phyloP scores from a whole-genome alignment of 202 grass and related monocot species.

The Carex sylvatica region DNA sequence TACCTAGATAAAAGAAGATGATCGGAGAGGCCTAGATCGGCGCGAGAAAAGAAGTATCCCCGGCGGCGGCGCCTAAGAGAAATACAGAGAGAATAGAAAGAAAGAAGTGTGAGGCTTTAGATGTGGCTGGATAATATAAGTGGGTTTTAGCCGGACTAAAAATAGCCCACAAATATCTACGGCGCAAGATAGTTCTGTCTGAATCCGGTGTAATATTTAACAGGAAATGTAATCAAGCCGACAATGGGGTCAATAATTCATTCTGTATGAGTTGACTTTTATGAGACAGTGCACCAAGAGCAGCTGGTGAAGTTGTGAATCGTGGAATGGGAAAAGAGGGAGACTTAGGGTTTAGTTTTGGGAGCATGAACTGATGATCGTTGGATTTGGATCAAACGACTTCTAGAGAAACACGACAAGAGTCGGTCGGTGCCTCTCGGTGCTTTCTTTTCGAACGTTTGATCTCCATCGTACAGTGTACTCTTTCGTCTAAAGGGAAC shows the following conservation, averaged over 20 bases:
- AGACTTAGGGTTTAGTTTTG: constrained; percentile 21
- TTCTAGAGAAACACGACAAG: not conserved
- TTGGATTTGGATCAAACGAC: constrained; percentile 16
- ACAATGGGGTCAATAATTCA: not conserved
- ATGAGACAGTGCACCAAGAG: not conserved
- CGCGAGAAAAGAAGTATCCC: not conserved
- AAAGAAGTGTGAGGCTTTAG: constrained; percentile 3
- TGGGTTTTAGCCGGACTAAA: constrained; percentile 10
- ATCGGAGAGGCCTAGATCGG: constrained; percentile 9
- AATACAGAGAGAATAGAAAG: not conserved
- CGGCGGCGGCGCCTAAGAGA: constrained; percentile 16
- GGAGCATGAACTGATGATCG: not conserved
- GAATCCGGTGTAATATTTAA: not conserved
- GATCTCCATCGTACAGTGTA: not conserved
- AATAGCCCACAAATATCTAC: constrained; percentile 8
- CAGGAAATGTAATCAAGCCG: not conserved
- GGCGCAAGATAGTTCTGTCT: not conserved
- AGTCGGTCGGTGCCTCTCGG: not conserved
- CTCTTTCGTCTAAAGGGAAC: not conserved
- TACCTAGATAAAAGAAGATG: constrained; percentile 4
- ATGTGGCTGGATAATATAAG: constrained; percentile 27
- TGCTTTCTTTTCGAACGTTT: not conserved
- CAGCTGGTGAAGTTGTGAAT: not conserved
- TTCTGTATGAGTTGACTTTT: not conserved
- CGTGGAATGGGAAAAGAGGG: not conserved